Conservation (phyloP, 805 yeast genomes). For the Yarrowia divulgata region DNA sequence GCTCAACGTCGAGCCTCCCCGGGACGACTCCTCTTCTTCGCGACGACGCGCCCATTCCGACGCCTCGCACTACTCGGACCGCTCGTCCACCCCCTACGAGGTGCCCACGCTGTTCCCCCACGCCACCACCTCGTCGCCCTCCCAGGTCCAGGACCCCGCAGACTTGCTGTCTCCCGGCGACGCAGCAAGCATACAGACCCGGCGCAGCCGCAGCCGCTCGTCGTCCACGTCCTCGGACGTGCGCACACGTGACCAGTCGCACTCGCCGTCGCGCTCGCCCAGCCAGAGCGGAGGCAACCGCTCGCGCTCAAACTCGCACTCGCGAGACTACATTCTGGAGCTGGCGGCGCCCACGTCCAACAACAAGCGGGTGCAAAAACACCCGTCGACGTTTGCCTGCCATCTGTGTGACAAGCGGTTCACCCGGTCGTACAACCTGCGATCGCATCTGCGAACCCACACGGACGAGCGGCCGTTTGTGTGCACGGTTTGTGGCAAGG, state of each 20-base stretch:
- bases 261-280: constrained; percentile 28
- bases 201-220: constrained; percentile 31
- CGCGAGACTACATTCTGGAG: constrained; percentile 67
- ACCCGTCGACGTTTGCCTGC: constrained; percentile 78
- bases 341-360: constrained; percentile 65
- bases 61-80: constrained; percentile 29
- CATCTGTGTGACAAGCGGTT: constrained; percentile 83
- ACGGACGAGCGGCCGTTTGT: constrained; percentile 74
- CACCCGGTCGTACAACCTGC: constrained; percentile 90
- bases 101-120: constrained; percentile 34
- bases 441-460: constrained; percentile 90
- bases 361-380: constrained; percentile 67
- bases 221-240: constrained; percentile 24
- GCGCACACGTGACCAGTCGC: constrained; percentile 4
- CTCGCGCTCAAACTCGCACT: constrained; percentile 40
- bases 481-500: constrained; percentile 68
- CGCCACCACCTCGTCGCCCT: constrained; percentile 7
- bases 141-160: constrained; percentile 20
- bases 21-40: constrained; percentile 3
- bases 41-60: constrained; percentile 28
- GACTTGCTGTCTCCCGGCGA: constrained; percentile 36
- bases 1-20: constrained; percentile 31
- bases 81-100: constrained; percentile 18
- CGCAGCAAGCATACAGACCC: constrained; percentile 29
- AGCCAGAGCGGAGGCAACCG: constrained; percentile 1